A percentile compares a stretch with the other conserved stretches of the same genome.
phyloP scores from a whole-genome alignment of 257 asterid species.

The Cordia subcordata region DNA sequence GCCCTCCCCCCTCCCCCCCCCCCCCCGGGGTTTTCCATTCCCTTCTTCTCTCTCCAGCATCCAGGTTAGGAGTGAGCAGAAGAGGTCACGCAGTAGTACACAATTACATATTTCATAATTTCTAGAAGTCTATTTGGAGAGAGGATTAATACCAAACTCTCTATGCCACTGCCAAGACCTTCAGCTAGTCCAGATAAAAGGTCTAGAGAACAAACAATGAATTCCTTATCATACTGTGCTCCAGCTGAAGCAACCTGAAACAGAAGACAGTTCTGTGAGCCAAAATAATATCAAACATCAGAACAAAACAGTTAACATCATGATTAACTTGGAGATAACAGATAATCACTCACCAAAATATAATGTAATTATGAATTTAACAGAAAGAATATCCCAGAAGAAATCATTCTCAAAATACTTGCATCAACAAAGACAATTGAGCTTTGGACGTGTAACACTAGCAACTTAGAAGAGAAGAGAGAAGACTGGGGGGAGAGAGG shows the following conservation, averaged over 20 bases:
- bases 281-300: not conserved
- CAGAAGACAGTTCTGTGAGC: not conserved
- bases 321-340: not conserved
- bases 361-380: no score
- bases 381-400: no score
- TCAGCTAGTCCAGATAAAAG: constrained; percentile 97
- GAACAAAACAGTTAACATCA: not conserved
- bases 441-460: no score
- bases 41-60: no score
- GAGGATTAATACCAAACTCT: constrained; percentile 76
- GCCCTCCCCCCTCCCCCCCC: no score
- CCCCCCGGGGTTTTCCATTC: no score
- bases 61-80: no score
- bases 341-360: not conserved
- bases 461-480: no score
- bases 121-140: constrained; percentile 9
- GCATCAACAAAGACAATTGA: no score
- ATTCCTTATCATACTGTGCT: constrained; percentile 84
- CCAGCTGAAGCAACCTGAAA: constrained; percentile 81
- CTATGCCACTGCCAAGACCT: constrained; percentile 96
- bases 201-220: constrained; percentile 90
- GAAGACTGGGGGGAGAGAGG: not conserved
- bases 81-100: not conserved
- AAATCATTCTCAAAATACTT: no score
- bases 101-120: constrained; percentile 1